Evolutionary conservation across 2,329 filamentous ascomycete genomes (phyloP), one percentile per base, ranked within the genome.

Genomic region (Anisogramma anomala): DNA sequence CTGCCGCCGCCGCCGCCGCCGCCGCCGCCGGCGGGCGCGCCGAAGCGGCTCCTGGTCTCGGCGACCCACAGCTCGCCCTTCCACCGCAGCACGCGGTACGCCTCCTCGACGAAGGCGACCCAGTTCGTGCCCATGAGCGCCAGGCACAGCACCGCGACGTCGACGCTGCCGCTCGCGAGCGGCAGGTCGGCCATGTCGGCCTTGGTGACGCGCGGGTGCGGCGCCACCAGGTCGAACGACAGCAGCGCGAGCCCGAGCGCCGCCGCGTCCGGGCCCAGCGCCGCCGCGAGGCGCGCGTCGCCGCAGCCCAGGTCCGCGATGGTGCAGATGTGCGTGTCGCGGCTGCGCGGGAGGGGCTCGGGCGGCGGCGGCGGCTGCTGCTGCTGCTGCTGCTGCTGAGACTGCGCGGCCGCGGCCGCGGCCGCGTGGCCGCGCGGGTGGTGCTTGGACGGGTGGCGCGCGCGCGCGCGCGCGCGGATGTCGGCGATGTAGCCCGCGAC

Each of bases 71-170:
- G 78, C 67, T 98, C 91, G 51, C 91, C 91, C 56, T 91, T 89
- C 74, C 87, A 88, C 56, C 86, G 82, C 47, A 98, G 72, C 38
- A 96, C 72, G 40, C 91, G 80, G 67, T 86, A 94, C 11, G 89
- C 89, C 65, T 98, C 91, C 63, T 96, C 91, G 54, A 98, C 75
- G 59, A 98, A 96, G 53, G 86, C 80, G 39, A 94, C 74, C 89
- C 91, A 98, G 65, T 98, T 98, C 41, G 91, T 98, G 56, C 91
- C 91, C 91, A 98, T 98, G 45, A 98, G 75, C 36, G 89, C 91
- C 23, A 98, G 73, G 61, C 91, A 98, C 68, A 96, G 96, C 51
- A 98, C 80, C 36, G 84, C 84, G 4, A 98, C 72, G 59, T 98
- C 87, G 47, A 87, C 79, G 47, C 74, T 78, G 33, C 77, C 80